Conservation (phyloP, 140 eudicot species). For the Oenanthe javanica region DNA sequence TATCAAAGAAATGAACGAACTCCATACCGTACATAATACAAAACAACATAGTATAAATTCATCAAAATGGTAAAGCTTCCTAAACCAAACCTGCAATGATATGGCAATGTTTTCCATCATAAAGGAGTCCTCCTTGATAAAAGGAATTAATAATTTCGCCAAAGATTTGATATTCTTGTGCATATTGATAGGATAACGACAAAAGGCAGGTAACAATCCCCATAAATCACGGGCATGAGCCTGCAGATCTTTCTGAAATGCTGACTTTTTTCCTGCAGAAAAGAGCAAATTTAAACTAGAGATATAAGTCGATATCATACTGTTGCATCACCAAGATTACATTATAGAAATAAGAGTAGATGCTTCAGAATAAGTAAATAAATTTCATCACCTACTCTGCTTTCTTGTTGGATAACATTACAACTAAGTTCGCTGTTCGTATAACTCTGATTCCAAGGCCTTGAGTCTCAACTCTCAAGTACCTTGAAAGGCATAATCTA, state of each 20-base stretch:
- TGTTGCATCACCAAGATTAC: neutral
- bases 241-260: constrained; percentile 59
- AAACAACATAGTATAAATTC: neutral
- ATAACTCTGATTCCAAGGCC: neutral
- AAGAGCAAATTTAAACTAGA: neutral
- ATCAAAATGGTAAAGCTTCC: neutral
- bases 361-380: neutral
- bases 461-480: neutral
- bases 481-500: neutral
- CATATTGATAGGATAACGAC: constrained; percentile 62
- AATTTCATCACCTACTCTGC: neutral
- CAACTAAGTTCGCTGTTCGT: neutral
- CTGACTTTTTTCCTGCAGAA: constrained; percentile 69
- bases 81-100: constrained; percentile 55
- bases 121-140: constrained; percentile 53
- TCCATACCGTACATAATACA: neutral
- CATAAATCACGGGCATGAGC: constrained; percentile 64
- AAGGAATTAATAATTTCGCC: constrained; percentile 42
- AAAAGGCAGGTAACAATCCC: constrained; percentile 79
- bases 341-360: neutral
- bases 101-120: constrained; percentile 57
- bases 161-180: constrained; percentile 41
- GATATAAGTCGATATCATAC: neutral
- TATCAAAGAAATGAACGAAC: neutral
- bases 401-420: neutral